phyloP scores from a whole-genome alignment of 1,284 basidiomycete genomes.

The Gymnopus androsaceus region DNA sequence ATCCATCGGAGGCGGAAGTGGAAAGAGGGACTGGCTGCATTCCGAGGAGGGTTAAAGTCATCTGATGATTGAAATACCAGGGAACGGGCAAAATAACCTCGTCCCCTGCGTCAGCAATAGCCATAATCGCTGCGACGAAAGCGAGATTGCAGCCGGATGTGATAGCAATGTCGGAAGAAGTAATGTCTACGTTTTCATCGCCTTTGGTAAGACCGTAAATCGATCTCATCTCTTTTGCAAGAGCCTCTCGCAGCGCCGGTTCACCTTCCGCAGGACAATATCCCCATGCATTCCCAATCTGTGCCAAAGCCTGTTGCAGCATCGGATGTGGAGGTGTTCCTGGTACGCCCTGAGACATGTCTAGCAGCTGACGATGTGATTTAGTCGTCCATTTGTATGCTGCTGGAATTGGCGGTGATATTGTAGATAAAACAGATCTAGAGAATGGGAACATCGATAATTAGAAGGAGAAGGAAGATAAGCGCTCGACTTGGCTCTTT shows the following conservation, averaged over 20 bases:
- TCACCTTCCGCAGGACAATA: slow-evolving; percentile 77
- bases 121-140: slow-evolving; percentile 65
- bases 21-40: slow-evolving; percentile 65
- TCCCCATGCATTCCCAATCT: slow-evolving; percentile 48
- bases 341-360: slow-evolving; percentile 81
- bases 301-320: slow-evolving; percentile 55
- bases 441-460: background rate
- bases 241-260: slow-evolving; percentile 50
- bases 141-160: slow-evolving; percentile 75
- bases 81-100: slow-evolving; percentile 81
- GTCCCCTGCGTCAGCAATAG: slow-evolving; percentile 71
- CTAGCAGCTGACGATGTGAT: slow-evolving; percentile 56
- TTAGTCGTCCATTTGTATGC: slow-evolving; percentile 69
- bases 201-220: slow-evolving; percentile 50
- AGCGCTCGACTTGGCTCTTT: no score
- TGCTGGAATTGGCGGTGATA: slow-evolving; percentile 59
- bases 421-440: background rate
- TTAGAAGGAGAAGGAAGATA: slow-evolving; percentile 1
- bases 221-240: slow-evolving; percentile 66
- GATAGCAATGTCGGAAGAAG: slow-evolving; percentile 56
- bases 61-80: slow-evolving; percentile 82
- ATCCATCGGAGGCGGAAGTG: slow-evolving; percentile 57
- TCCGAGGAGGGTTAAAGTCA: slow-evolving; percentile 71
- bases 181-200: slow-evolving; percentile 43
- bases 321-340: slow-evolving; percentile 60